Evolutionary conservation across 345 rosid genomes (phyloP).

Genomic region (Hibiscus tridactylites): DNA sequence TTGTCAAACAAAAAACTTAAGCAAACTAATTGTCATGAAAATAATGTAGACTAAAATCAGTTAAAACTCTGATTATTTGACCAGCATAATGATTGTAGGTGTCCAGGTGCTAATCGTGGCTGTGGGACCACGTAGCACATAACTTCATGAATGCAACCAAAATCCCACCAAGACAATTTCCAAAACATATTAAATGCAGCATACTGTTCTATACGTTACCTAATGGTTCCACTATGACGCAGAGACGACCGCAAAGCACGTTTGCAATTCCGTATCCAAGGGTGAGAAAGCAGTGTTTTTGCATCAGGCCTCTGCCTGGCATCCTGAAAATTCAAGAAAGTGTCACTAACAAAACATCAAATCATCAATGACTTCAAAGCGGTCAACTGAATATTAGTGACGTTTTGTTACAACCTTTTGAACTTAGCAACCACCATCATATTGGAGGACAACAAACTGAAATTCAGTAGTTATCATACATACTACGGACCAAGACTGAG

Average conservation of each 20-base stretch:
- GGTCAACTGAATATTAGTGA: slow-evolving; percentile 1
- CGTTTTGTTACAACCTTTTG: background rate
- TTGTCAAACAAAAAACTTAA: background rate
- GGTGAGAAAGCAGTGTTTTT: slow-evolving; percentile 92
- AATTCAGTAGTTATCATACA: background rate
- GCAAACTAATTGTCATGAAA: background rate
- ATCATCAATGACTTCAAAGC: slow-evolving; percentile 1
- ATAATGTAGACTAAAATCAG: background rate
- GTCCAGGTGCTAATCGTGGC: background rate
- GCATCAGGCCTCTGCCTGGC: slow-evolving; percentile 99
- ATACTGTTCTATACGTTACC: slow-evolving; percentile 28
- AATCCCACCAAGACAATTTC: background rate
- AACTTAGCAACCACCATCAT: background rate
- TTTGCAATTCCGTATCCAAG: slow-evolving; percentile 88
- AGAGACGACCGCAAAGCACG: slow-evolving; percentile 85
- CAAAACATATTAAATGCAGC: background rate
- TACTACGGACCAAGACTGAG: background rate
- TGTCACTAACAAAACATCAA: slow-evolving; percentile 6
- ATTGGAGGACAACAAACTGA: background rate
- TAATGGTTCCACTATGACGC: slow-evolving; percentile 70
- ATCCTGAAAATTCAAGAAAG: slow-evolving; percentile 52
- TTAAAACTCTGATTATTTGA: background rate
- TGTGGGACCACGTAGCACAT: background rate
- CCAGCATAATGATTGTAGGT: background rate
- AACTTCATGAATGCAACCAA: background rate